Evolutionary conservation across 495 filamentous ascomycete genomes (phyloP).

Genomic region (Hyaloscypha hepaticicola): DNA sequence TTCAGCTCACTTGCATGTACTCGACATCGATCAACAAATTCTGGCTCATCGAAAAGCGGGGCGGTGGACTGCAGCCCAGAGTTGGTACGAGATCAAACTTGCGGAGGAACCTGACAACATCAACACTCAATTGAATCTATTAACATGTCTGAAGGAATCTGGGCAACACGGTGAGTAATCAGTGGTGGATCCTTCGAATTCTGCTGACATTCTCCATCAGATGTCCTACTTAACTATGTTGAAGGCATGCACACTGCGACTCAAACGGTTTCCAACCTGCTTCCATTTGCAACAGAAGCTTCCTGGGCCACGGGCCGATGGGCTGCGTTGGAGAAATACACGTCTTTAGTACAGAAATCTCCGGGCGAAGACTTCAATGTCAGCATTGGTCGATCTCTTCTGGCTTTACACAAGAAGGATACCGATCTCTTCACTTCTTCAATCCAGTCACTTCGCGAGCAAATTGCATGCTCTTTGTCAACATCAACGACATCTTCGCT

Average conservation of each 20-base stretch:
- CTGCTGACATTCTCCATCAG: conserved; percentile 36
- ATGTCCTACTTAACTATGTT: conserved; percentile 80
- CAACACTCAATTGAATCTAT: conserved; percentile 76
- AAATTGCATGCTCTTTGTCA: conserved; percentile 70
- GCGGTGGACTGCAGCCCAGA: conserved; percentile 96
- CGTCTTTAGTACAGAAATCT: conserved; percentile 50
- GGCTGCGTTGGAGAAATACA: conserved; percentile 69
- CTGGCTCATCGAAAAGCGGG: conserved; percentile 89
- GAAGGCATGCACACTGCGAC: conserved; percentile 66
- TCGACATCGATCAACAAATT: conserved; percentile 88
- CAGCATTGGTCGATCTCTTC: conserved; percentile 69
- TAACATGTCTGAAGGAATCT: conserved; percentile 88
- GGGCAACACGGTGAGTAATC: conserved; percentile 66
- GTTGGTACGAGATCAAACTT: conserved; percentile 91
- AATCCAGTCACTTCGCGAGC: conserved; percentile 64
- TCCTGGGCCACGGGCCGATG: conserved; percentile 86
- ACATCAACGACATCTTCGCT: conserved; percentile 73
- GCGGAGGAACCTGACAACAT: conserved; percentile 73
- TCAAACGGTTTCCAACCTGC: conserved; percentile 53
- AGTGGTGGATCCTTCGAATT: conserved; percentile 21
- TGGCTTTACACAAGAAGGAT: conserved; percentile 58
- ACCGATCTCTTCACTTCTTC: conserved; percentile 53
- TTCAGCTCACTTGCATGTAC: conserved; percentile 74
- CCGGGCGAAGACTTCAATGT: conserved; percentile 77
- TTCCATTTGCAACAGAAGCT: conserved; percentile 84